Evolutionary conservation across 192 early-diverging fungal genomes (phyloP).

Genomic region (Backusella sp.): DNA sequence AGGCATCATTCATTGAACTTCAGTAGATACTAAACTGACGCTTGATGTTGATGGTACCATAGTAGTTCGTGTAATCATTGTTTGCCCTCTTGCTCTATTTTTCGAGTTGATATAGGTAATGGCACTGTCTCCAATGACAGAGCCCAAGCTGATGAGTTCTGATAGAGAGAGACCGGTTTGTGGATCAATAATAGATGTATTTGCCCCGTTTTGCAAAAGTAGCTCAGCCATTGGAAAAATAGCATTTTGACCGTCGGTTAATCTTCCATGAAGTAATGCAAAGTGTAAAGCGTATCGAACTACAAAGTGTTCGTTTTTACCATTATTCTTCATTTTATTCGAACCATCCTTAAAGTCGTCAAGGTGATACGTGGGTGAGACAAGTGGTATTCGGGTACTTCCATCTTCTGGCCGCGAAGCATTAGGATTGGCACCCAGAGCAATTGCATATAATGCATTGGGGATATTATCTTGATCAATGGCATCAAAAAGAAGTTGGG

Average conservation of each 20-base stretch:
- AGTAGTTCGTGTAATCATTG: neutral
- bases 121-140: conserved; percentile 19
- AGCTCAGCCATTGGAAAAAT: conserved; percentile 60
- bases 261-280: conserved; percentile 9
- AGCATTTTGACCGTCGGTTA: neutral
- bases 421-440: conserved; percentile 45
- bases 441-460: conserved; percentile 41
- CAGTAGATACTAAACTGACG: neutral
- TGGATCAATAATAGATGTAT: conserved; percentile 19
- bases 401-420: conserved; percentile 27
- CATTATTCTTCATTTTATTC: neutral
- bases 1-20: neutral
- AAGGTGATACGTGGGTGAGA: neutral
- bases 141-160: conserved; percentile 17
- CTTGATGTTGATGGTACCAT: neutral
- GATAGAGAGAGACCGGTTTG: conserved; percentile 17
- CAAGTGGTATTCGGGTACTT: neutral
- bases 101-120: conserved; percentile 28
- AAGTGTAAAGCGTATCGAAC: conserved; percentile 5
- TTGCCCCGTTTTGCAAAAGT: conserved; percentile 60
- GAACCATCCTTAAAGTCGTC: neutral
- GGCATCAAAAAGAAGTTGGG: conserved; percentile 21
- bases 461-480: conserved; percentile 40
- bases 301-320: neutral
- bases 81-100: conserved; percentile 30